Evolutionary conservation across 306 rosid genomes (phyloP).

Genomic region (Cucurbita ficifolia): DNA sequence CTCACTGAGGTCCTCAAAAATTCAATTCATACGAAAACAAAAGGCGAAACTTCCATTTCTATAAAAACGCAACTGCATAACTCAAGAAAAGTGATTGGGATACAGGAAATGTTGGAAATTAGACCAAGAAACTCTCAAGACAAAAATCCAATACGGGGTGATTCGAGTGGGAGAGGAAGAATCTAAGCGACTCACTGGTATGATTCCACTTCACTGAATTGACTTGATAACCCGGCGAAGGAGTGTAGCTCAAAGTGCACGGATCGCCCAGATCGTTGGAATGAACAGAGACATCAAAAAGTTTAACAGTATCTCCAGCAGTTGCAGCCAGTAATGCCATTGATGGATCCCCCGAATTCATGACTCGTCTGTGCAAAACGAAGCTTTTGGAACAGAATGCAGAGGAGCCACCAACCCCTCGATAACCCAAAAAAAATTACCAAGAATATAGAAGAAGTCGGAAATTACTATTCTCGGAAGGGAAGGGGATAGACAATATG

Average conservation of each 20-base stretch:
- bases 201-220: constrained; percentile 96
- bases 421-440: not conserved
- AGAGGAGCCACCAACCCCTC: not conserved
- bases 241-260: constrained; percentile 70
- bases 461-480: constrained; percentile 1
- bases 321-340: constrained; percentile 70
- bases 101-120: not conserved
- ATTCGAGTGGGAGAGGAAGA: not conserved
- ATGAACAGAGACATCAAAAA: constrained; percentile 74
- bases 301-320: constrained; percentile 87
- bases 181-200: constrained; percentile 47
- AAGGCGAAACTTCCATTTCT: not conserved
- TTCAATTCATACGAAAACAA: not conserved
- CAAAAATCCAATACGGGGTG: too few species aligned
- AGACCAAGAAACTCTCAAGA: too few species aligned
- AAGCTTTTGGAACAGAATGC: not conserved
- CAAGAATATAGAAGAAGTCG: not conserved
- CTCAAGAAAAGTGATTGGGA: not conserved
- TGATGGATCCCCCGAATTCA: constrained; percentile 49
- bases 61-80: not conserved
- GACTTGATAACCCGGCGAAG: constrained; percentile 65
- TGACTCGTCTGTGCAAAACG: not conserved
- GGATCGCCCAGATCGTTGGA: constrained; percentile 90
- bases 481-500: not conserved
- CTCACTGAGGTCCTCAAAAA: not conserved